These are phyloP conservation scores for Cylindrotheca closterium DNA, from an alignment of 108 stramenopile genomes.

Conservation along the genomic window DNA sequence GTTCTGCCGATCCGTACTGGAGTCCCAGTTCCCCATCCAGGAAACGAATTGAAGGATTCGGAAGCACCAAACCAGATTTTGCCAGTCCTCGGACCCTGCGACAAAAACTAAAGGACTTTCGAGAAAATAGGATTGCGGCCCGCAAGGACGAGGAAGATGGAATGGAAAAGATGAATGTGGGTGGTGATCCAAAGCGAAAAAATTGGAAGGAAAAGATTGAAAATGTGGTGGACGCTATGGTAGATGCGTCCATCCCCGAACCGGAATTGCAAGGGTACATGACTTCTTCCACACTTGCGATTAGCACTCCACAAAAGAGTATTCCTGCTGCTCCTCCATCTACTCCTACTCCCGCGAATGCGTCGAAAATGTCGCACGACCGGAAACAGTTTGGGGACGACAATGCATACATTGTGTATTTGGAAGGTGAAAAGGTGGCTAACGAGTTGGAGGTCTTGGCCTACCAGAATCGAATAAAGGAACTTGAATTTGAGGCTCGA, in stretches of 20 bases:
- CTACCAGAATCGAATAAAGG: conserved; percentile 15
- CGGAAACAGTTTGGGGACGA: conserved; percentile 16
- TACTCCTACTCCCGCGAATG: no score
- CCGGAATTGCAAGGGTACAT: conserved; percentile 26
- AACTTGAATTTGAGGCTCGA: conserved; percentile 18
- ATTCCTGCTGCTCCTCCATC: background rate
- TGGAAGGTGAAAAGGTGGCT: conserved; percentile 25
- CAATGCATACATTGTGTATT: conserved; percentile 15
- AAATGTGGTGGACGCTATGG: conserved; percentile 13
- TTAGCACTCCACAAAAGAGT: background rate
- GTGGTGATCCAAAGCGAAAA: background rate
- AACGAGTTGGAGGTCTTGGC: conserved; percentile 27
- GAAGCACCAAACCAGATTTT: conserved; percentile 5
- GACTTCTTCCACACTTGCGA: conserved; percentile 2
- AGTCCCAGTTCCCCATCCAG: conserved; percentile 1
- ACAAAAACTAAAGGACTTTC: conserved; percentile 4
- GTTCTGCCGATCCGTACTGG: background rate
- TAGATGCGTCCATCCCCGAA: conserved; percentile 6
- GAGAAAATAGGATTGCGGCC: conserved; percentile 6
- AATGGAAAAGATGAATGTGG: conserved; percentile 34
- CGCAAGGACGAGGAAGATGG: background rate
- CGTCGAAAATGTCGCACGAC: background rate
- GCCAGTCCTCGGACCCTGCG: conserved; percentile 7
- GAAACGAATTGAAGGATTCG: conserved; percentile 33
- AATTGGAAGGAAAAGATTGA: conserved; percentile 19